Evolutionary conservation across 106 monocot species (phyloP), one percentile per base, ranked within the genome.

Genomic region (Amphibolis antarctica): DNA sequence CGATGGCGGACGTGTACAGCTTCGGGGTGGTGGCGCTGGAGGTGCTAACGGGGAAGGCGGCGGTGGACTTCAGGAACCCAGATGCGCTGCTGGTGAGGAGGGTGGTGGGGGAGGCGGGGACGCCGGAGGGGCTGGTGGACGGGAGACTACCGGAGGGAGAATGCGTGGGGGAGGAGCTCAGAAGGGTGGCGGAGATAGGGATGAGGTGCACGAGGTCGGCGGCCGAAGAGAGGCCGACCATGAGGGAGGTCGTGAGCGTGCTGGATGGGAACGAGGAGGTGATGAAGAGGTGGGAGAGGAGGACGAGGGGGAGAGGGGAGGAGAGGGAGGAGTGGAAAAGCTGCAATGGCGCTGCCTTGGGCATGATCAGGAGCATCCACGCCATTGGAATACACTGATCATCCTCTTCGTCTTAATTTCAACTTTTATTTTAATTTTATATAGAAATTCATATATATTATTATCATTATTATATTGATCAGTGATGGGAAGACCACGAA

Each of bases 1-100:
- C 85, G 5, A 71, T 52, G 77, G 85, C 83, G 1, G 93, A 93
- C 55, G 85, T 93, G 46, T 93, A 93, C 69, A 81, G 93, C 61
- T 93, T 93, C 55, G 88, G 93, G 10, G 93, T 93, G 26, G 85
- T 93, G 10, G 73, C 81, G 44, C 69, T 93, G 53, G 93, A 93
- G 62, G 71, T 93, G 10, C 74, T 81, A 59, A 86, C 69, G 14
- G 93, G 93, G 23, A 3, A 42, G 69, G 66, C 64, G 69, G 88
- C 93, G 5, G 88, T 93, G 51, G 93, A 93, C 64, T 81, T 81
- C 65, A 63, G 85, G 65, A 55, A 23, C 57, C 68, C 78, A 3
- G 85, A 88, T 12, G 85, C 60, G 27, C 69, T 93, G 1, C 63
- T 88, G 64, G 81, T 76, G 43, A 79, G 20, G 0, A 66, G 66